These are phyloP conservation scores for Marasmius fiardii DNA, from an alignment of 1,284 basidiomycete genomes.

Conservation along the genomic window DNA sequence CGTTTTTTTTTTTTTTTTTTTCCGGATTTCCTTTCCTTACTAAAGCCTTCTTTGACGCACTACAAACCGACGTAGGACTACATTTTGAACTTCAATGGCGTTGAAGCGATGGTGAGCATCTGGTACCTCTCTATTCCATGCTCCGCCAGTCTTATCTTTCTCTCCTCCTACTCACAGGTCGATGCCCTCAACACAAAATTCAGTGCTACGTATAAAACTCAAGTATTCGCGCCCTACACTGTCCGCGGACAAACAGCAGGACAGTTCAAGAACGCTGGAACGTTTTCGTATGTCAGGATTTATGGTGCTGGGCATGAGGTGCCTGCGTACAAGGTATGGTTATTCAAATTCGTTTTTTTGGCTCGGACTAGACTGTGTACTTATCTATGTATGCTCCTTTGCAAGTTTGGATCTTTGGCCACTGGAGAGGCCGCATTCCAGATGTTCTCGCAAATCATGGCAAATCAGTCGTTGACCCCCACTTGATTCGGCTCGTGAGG, in stretches of 20 bases:
- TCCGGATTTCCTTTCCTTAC: neutral
- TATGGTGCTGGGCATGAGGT: slow-evolving; percentile 52
- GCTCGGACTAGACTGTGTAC: neutral
- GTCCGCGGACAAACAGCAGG: slow-evolving; percentile 49
- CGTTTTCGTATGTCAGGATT: slow-evolving; percentile 56
- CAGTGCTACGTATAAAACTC: slow-evolving; percentile 31
- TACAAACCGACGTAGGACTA: slow-evolving; percentile 37
- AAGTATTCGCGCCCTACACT: slow-evolving; percentile 44
- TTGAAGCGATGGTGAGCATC: slow-evolving; percentile 61
- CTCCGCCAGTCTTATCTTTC: too few species aligned
- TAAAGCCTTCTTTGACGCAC: neutral
- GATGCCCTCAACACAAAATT: slow-evolving; percentile 40
- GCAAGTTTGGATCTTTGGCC: slow-evolving; percentile 16
- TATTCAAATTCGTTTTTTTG: neutral
- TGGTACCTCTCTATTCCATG: too few species aligned
- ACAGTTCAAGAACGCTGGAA: slow-evolving; percentile 57
- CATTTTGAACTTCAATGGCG: slow-evolving; percentile 56
- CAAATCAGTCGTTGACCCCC: slow-evolving; percentile 9
- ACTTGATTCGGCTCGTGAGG: neutral
- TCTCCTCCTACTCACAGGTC: slow-evolving; percentile 26
- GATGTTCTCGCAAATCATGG: slow-evolving; percentile 29
- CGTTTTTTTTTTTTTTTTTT: too few species aligned
- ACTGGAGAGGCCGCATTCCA: slow-evolving; percentile 26
- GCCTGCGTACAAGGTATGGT: slow-evolving; percentile 41
- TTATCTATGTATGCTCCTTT: neutral